Base-by-base conservation (phyloP, 1,284 basidiomycete genomes). In the Apiotrichum laibachii region DNA sequence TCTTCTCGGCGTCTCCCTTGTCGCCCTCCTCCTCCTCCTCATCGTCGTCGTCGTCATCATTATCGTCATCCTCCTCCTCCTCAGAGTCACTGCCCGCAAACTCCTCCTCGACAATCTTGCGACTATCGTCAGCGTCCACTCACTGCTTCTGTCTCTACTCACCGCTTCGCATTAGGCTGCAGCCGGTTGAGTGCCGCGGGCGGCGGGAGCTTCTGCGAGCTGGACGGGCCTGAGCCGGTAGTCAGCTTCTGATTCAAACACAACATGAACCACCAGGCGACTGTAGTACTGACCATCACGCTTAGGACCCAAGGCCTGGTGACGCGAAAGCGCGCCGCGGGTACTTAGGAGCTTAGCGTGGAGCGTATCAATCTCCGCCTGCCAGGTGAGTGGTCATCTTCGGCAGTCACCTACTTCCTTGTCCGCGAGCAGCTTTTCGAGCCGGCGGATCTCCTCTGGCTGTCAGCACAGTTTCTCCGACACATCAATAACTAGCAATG, bases 111-210 rank as follows among this genome's bases (percentile, higher is more conserved):
- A 54, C 54, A 19, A 57, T 22, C 35, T 56, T 60, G 18, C 62
- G 62, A 10, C 61, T 62, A 55, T 0, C 9, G 40, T 59, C 44
- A 62, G 61, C 45, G 10, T 12, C 1, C 5, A 6, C 26, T 31
- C 4, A 31, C 26, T 6, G 1, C 12, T 21, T 13, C 6, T 3
- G 7, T 12, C 15, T 6, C 1, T 26, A 31, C 61, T 42, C 37
- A 62, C 61, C 59, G 35, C 45, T 60, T 58, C 56, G 56, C 53
- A 40, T 58, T 58, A 5, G 59, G 59, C 56, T 63, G 62, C 37
- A 63, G 56, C 39, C 48, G 22, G 48, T 59, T 58, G 15, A 55
- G 50, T 18, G 55, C 57, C 26, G 39, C 54, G 3, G 62, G 62
- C n/a, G 51, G 56, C 7, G 53, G 45, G 8, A 43, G n/a, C 47